Evolutionary conservation across 306 rosid species (phyloP).

Genomic region (Ceratonia siliqua): DNA sequence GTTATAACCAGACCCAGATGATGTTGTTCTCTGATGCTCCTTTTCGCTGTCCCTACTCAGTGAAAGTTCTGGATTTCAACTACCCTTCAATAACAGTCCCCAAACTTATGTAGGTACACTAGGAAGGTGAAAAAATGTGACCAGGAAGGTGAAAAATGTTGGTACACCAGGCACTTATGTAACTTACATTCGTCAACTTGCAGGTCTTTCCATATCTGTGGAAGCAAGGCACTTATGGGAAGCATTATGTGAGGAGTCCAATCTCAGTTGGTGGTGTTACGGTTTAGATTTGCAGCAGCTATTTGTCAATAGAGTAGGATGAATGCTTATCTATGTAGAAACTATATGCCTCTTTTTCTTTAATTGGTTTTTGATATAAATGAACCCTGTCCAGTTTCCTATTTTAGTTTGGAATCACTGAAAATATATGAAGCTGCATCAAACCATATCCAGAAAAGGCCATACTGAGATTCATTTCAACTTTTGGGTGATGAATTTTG

Average conservation of each 20-base stretch:
- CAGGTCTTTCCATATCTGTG: slow-evolving; percentile 47
- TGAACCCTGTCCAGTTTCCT: too few species aligned
- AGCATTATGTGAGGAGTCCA: slow-evolving; percentile 63
- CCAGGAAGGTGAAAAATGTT: slow-evolving; percentile 64
- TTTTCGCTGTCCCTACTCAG: slow-evolving; percentile 37
- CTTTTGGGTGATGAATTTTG: too few species aligned
- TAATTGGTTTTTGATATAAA: neutral
- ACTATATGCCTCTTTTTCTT: too few species aligned
- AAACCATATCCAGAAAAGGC: too few species aligned
- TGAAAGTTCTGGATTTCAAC: slow-evolving; percentile 57
- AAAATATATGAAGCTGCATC: too few species aligned
- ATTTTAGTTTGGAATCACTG: too few species aligned
- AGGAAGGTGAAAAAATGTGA: too few species aligned
- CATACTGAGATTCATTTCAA: too few species aligned
- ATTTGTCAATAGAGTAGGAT: neutral
- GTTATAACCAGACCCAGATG: slow-evolving; percentile 44
- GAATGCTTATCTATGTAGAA: neutral
- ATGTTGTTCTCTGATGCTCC: slow-evolving; percentile 21
- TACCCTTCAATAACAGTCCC: slow-evolving; percentile 70
- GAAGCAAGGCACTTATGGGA: slow-evolving; percentile 53
- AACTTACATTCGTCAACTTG: slow-evolving; percentile 37
- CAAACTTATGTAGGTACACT: too few species aligned
- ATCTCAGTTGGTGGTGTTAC: slow-evolving; percentile 44
- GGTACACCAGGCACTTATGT: slow-evolving; percentile 57
- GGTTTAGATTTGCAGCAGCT: slow-evolving; percentile 2